Evolutionary conservation across 2,329 filamentous ascomycete species (phyloP), one percentile per base, ranked within the genome.

Genomic region (Pyrenophora tritici-repentis): DNA sequence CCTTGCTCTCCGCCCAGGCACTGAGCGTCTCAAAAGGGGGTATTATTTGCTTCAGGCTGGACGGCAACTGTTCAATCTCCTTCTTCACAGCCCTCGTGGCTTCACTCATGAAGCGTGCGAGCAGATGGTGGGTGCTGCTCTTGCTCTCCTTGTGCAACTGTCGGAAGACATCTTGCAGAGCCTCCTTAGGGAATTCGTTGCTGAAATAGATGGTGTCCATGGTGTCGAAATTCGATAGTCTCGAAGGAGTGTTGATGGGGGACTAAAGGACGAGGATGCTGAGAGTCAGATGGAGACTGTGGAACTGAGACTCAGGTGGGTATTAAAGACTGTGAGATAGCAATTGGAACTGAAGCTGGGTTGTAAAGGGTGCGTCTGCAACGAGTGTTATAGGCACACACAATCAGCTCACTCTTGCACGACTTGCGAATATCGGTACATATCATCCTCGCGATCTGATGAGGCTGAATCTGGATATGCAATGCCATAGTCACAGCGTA

Each of bases 121-220:
- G 62, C 3, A 71, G 22, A 0, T 57, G 62, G 56, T 75, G 69
- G 3, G 58, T 47, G 26, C 57, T 69, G 53, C 73, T 70, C 53
- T 79, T 80, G 67, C 73, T 76, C 46, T 73, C 72, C 12, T 51
- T 53, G 24, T 74, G 70, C 9, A 81, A 61, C 3, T 66, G 58
- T 7, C 78, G 76, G 37, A 76, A 67, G 0, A 81, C 54, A 18
- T 71, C 59, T 18, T 68, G 52, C 8, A 79, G 56, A 52, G 80
- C 74, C 31, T 79, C 78, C n/a, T 65, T 68, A 0, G 79, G 78
- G 43, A 81, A 78, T 53, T 81, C 78, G 49, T 80, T 78, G 55
- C 74, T 72, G 62, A 81, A 81, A 59, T 74, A 79, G 33, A 71
- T 42, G 31, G 79, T 39, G 50, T 67, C 68, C 62, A 72, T 70